These are phyloP conservation scores for Hymenoscyphus occultus DNA, from an alignment of 2,329 filamentous ascomycete genomes.

Conservation along the genomic window DNA sequence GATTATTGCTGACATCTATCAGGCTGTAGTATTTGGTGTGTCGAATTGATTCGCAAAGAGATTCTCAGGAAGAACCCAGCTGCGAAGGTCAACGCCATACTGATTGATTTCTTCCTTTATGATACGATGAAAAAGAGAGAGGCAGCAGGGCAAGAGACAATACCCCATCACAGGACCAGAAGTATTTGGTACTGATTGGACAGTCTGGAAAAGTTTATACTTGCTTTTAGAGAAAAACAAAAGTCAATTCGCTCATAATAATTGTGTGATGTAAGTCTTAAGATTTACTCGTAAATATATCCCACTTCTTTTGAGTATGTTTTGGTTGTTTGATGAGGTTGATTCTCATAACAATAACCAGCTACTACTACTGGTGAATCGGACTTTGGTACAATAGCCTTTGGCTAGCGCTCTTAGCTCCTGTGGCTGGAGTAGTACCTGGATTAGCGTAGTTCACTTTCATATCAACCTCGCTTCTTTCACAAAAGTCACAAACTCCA, in stretches of 20 bases:
- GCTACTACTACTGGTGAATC: too few relatives aligned
- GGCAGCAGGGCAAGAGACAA: conserved; percentile 53
- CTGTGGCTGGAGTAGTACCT: too few relatives aligned
- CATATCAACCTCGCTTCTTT: too few relatives aligned
- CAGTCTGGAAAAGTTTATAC: not conserved
- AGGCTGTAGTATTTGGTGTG: conserved; percentile 94
- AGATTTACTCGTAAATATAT: too few relatives aligned
- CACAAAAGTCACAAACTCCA: too few relatives aligned
- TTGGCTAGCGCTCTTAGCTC: too few relatives aligned
- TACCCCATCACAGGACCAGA: conserved; percentile 84
- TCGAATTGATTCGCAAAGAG: conserved; percentile 81
- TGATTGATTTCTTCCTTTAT: conserved; percentile 97
- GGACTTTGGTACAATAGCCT: too few relatives aligned
- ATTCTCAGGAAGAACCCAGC: conserved; percentile 73
- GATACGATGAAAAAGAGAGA: conserved; percentile 90
- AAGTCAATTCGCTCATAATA: not conserved
- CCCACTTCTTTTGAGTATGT: too few relatives aligned
- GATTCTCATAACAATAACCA: too few relatives aligned
- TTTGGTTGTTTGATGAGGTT: too few relatives aligned
- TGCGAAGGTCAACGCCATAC: conserved; percentile 74
- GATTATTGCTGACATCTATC: conserved; percentile 16
- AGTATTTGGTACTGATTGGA: conserved; percentile 82
- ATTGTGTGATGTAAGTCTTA: not conserved
- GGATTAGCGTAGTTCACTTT: too few relatives aligned
- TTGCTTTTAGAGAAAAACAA: not conserved